A percentile compares a stretch with the other conserved stretches of the same genome.
Conservation (phyloP, 345 rosid genomes). For the Noccaea caerulescens region DNA sequence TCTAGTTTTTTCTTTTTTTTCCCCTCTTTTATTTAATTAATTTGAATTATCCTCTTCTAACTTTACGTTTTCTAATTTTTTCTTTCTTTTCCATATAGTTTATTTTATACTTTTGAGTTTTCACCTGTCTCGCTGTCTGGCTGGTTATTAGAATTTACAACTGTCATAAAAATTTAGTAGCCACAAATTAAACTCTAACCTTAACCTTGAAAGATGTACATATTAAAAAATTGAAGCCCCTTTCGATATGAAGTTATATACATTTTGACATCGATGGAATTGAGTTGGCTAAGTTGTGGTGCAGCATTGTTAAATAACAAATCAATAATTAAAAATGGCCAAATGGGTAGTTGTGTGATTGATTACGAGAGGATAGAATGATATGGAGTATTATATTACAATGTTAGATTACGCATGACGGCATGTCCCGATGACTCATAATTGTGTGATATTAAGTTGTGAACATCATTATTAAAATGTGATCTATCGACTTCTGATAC, state of each 20-base stretch:
- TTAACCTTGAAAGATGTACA: background rate
- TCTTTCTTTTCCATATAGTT: background rate
- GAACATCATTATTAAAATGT: background rate
- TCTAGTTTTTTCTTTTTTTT: background rate
- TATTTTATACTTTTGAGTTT: background rate
- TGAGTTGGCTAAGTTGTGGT: constrained; percentile 15
- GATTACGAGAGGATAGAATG: background rate
- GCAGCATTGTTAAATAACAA: background rate
- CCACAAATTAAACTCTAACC: background rate
- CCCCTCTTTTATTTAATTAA: background rate
- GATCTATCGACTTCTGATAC: too few relatives aligned
- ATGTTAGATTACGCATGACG: constrained; percentile 3
- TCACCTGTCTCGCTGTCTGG: background rate
- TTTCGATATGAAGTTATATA: background rate
- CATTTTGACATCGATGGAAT: constrained; percentile 1
- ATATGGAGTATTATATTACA: background rate
- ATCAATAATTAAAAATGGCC: background rate
- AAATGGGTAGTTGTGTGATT: background rate
- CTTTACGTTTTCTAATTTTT: background rate
- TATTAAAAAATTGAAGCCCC: background rate
- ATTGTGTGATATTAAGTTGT: background rate
- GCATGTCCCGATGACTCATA: background rate
- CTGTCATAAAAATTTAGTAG: background rate
- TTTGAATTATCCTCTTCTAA: background rate
- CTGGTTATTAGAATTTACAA: background rate